These are phyloP conservation scores for Talaromyces borbonicus DNA, from an alignment of 495 filamentous ascomycete genomes.

Conservation along the genomic window DNA sequence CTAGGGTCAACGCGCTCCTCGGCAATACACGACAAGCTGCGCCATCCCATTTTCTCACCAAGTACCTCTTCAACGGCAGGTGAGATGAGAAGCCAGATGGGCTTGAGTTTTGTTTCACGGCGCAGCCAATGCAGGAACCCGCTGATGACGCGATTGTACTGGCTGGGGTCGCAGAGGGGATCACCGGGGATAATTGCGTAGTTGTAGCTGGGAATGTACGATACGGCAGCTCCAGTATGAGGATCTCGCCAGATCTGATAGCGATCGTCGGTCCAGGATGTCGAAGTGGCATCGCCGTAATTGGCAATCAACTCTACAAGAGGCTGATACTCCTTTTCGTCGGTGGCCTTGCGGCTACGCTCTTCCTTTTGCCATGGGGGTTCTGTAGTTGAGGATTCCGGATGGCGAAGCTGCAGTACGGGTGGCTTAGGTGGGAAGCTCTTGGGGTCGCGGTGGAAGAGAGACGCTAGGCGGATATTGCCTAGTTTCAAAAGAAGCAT, in stretches of 20 bases:
- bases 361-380: conserved; percentile 42
- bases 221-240: conserved; percentile 65
- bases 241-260: conserved; percentile 75
- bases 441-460: conserved; percentile 79
- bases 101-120: conserved; percentile 64
- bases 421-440: conserved; percentile 53
- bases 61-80: conserved; percentile 61
- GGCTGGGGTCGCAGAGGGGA: conserved; percentile 62
- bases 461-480: conserved; percentile 78
- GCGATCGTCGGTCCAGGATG: conserved; percentile 74
- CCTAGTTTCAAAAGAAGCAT: conserved; percentile 78
- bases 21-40: conserved; percentile 70
- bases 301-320: conserved; percentile 77
- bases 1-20: conserved; percentile 68
- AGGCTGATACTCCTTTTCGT: conserved; percentile 38
- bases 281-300: conserved; percentile 83
- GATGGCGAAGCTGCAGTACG: conserved; percentile 53
- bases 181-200: conserved; percentile 74
- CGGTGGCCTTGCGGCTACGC: conserved; percentile 19
- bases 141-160: conserved; percentile 59
- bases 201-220: conserved; percentile 61
- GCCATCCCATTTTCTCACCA: conserved; percentile 68
- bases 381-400: conserved; percentile 66
- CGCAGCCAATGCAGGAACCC: conserved; percentile 61
- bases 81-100: conserved; percentile 72